Base-by-base conservation (phyloP, 2,329 filamentous ascomycete genomes). In the Neofusicoccum cordaticola region DNA sequence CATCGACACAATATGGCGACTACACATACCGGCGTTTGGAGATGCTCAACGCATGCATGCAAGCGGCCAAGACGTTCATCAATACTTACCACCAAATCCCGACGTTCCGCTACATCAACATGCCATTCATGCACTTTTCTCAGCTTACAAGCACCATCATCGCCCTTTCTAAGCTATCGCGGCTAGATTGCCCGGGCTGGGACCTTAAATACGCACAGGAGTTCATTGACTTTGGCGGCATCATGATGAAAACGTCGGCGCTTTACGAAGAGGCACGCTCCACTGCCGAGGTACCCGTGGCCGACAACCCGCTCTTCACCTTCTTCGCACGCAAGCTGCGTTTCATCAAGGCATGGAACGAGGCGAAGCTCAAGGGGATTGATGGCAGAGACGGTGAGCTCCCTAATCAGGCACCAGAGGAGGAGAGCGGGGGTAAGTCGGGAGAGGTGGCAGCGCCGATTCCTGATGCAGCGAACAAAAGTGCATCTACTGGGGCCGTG, bases 151-250 rank as follows among this genome's bases (percentile, higher is more conserved):
- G 35, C 42, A 56, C 65, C n/a, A 52, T 62, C 12, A 61, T 64
- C 13, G 65, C 31, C 15, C 60, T 64, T n/a, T 67, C 66, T 34
- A 52, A 61, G 17, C 41, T 72, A 66, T 69, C 69, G 66, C 63
- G 63, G 11, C 63, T 65, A n/a, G 47, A 61, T 27, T 61, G 45
- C 17, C 53, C 63, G 22, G 63, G 53, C 13, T 65, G 63, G 63
- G 63, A 65, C 19, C 45, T 17, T 12, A 37, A 17, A 2, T 53
- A 65, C 37, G 63, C 63, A 12, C 44, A 61, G 7, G 47, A 37
- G 9, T 52, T 42, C 47, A 52, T 65, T 15, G 53, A 50, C 53
- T 60, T 65, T 11, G 15, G n/a, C 17, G 39, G 37, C 13, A 31
- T 44, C 22, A 51, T 65, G 44, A 44, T 60, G 27, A 35, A 51